These are phyloP conservation scores for Podaxis sp. DNA, from an alignment of 768 basidiomycete genomes.

Conservation along the genomic window DNA sequence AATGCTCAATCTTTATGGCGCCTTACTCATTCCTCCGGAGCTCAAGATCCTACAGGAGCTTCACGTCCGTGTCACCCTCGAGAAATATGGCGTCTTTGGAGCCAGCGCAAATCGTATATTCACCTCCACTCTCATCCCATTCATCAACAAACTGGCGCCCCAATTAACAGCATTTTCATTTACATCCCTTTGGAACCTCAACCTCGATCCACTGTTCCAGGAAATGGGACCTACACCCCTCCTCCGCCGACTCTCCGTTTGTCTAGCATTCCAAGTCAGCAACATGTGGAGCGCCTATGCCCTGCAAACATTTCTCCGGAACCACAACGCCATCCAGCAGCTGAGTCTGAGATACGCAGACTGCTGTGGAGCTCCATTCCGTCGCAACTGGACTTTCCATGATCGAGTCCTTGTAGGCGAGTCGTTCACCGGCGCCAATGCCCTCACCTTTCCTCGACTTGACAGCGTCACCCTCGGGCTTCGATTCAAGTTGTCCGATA, in stretches of 20 bases:
- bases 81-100: neutral
- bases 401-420: slow-evolving; percentile 1
- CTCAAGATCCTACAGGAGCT: neutral
- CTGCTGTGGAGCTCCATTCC: neutral
- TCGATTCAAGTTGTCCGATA: neutral
- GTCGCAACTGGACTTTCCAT: neutral
- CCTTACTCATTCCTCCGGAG: neutral
- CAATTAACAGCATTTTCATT: neutral
- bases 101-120: neutral
- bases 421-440: neutral
- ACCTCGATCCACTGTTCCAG: neutral
- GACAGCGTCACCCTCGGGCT: neutral
- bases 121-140: neutral
- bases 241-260: neutral
- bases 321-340: neutral
- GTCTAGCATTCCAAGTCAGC: slow-evolving; percentile 1
- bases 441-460: neutral
- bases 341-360: neutral
- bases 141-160: neutral
- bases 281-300: neutral
- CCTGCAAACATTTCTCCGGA: neutral
- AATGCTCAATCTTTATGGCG: neutral
- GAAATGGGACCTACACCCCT: slow-evolving; percentile 1
- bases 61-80: neutral
- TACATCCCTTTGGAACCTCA: neutral